Evolutionary conservation across 1,139 yeast species (phyloP).

Genomic region (Saccharomycopsis hybrid): DNA sequence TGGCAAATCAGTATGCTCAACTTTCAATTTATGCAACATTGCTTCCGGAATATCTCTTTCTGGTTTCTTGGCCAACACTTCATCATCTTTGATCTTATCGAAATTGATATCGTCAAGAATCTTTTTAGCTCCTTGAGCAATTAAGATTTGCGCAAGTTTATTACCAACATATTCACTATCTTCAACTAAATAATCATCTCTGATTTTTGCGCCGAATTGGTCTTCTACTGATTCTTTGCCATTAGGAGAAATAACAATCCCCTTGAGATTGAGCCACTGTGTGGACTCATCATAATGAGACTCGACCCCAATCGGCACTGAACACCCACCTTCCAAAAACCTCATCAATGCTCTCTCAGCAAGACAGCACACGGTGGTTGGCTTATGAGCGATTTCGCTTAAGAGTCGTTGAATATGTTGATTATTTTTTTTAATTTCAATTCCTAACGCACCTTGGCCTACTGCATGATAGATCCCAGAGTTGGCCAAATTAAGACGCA

Average conservation of each 20-base stretch:
- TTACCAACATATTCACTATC: slow-evolving; percentile 74
- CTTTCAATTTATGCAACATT: slow-evolving; percentile 19
- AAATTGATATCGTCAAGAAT: slow-evolving; percentile 79
- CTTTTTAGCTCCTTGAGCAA: slow-evolving; percentile 71
- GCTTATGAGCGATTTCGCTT: slow-evolving; percentile 55
- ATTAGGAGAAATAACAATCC: slow-evolving; percentile 80
- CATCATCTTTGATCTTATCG: slow-evolving; percentile 42
- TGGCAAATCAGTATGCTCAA: slow-evolving; percentile 21
- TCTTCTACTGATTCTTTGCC: slow-evolving; percentile 66
- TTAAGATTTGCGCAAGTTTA: slow-evolving; percentile 59
- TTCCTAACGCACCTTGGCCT: slow-evolving; percentile 95
- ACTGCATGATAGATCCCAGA: slow-evolving; percentile 94
- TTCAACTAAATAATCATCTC: slow-evolving; percentile 27
- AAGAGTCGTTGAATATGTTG: slow-evolving; percentile 50
- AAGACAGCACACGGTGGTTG: slow-evolving; percentile 70
- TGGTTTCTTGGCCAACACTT: slow-evolving; percentile 22
- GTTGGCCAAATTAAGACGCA: slow-evolving; percentile 50
- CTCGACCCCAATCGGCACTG: slow-evolving; percentile 92
- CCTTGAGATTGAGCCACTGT: slow-evolving; percentile 43
- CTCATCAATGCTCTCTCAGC: slow-evolving; percentile 89
- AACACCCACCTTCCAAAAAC: slow-evolving; percentile 95
- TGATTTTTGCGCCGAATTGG: slow-evolving; percentile 31
- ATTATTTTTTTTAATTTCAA: slow-evolving; percentile 78
- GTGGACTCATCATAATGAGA: slow-evolving; percentile 45
- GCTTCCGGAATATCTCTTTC: slow-evolving; percentile 18